Evolutionary conservation across 2,329 filamentous ascomycete genomes (phyloP), one percentile per base, ranked within the genome.

Genomic region (Cytospora chrysosperma): DNA sequence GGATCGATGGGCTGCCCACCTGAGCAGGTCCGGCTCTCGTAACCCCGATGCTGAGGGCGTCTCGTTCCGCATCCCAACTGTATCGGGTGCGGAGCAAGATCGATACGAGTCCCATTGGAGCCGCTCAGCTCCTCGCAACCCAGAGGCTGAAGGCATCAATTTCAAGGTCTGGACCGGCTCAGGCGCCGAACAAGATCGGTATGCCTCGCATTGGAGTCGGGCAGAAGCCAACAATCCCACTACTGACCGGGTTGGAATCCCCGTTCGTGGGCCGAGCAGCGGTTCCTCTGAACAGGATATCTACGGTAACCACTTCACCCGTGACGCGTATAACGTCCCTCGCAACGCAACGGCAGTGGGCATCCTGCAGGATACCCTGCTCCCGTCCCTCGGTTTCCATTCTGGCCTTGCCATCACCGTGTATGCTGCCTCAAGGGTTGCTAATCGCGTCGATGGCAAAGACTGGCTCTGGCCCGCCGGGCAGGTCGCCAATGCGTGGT

Each of bases 401-500:
- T 77, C 81, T 0, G 78, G 80, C 4, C 76, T 86, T 15, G 78
- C 82, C 12, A 68, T 82, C 32, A 76, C 82, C 34, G 79, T 83
- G 0, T 88, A 84, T 69, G 77, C 77, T 10, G 75, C 79, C 32
- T 81, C 81, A 1, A 76, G 82, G 27, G 77, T 80, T 56, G 84
- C 82, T 9, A 73, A 85, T 68, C 77, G 79, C n/a, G 78, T 83
- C 12, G 85, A 87, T 62, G 75, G 79, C n/a, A 88, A 88, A 69
- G 85, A 88, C 70, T 84, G 81, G 76, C 72, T 85, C 7, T 87
- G 84, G 84, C 82, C 84, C 1, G 74, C 77, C 4, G 81, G 77
- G 2, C 82, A 82, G 68, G 79, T 87, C 12, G 72, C 77, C 62
- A 87, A 85, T 69, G 84, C 83, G 8, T 87, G 85, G 85, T 87